These are phyloP conservation scores for Epithele typhae DNA, from an alignment of 768 basidiomycete genomes.

Conservation along the genomic window DNA sequence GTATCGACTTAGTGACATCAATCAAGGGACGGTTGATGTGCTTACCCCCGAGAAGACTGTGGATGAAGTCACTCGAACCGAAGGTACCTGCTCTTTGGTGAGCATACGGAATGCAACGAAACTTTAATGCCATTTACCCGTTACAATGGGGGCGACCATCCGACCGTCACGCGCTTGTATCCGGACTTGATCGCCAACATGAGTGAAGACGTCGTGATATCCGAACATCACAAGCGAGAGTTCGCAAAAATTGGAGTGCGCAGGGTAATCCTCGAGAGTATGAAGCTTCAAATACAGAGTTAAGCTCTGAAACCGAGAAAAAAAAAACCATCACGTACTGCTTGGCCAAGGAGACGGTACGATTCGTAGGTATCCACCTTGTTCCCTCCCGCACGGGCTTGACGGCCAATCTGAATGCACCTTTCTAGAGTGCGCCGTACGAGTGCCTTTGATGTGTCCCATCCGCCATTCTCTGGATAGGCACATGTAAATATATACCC, in stretches of 20 bases:
- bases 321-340: conserved; percentile 33
- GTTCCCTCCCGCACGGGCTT: conserved; percentile 48
- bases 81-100: conserved; percentile 50
- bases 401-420: conserved; percentile 77
- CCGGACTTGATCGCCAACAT: conserved; percentile 79
- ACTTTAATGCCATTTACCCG: conserved; percentile 38
- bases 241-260: conserved; percentile 91
- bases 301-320: too few species aligned
- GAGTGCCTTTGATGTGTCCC: conserved; percentile 85
- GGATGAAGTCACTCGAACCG: conserved; percentile 73
- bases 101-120: not conserved
- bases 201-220: conserved; percentile 71
- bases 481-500: not conserved
- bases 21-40: not conserved
- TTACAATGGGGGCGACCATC: conserved; percentile 77
- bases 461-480: conserved; percentile 54
- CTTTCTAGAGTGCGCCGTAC: conserved; percentile 68
- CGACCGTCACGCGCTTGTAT: conserved; percentile 72
- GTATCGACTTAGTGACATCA: too few species aligned
- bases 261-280: conserved; percentile 82
- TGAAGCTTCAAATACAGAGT: conserved; percentile 45
- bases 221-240: conserved; percentile 73
- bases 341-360: conserved; percentile 73
- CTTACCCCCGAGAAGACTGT: conserved; percentile 72
- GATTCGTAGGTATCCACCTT: conserved; percentile 75